These are phyloP conservation scores for Termitomyces sp. DNA, from an alignment of 768 basidiomycete species.

Conservation along the genomic window DNA sequence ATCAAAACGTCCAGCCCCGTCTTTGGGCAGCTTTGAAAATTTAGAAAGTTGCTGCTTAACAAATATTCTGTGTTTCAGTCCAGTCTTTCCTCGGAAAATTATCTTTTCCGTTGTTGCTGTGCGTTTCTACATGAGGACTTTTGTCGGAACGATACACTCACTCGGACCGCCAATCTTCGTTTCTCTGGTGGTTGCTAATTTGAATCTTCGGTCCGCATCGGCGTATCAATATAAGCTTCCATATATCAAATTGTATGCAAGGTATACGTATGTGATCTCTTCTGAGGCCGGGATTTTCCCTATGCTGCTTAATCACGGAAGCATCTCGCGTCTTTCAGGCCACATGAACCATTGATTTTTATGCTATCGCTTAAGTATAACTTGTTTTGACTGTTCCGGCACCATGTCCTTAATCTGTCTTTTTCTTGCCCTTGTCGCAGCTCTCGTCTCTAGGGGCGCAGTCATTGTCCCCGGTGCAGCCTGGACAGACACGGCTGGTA, in stretches of 20 bases:
- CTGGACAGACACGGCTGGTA: constrained; percentile 60
- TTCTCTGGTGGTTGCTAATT: background rate
- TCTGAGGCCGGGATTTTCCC: background rate
- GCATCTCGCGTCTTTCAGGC: constrained; percentile 1
- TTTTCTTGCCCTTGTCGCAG: constrained; percentile 3
- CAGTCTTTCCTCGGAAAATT: background rate
- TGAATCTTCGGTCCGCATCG: constrained; percentile 2
- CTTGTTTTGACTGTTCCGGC: background rate
- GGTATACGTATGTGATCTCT: background rate
- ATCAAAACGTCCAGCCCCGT: too few species aligned
- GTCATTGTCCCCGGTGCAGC: constrained; percentile 58
- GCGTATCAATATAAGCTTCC: background rate
- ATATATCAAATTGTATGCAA: background rate
- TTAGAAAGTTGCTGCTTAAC: too few species aligned
- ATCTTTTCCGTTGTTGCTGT: background rate
- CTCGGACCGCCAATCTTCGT: background rate
- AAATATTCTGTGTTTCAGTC: background rate
- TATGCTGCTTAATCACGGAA: background rate
- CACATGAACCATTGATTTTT: background rate
- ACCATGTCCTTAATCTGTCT: constrained; percentile 6
- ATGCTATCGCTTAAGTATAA: background rate
- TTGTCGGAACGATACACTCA: background rate
- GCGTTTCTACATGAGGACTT: background rate
- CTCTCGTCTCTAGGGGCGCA: constrained; percentile 22
- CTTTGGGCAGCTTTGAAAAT: too few species aligned